phyloP scores from a whole-genome alignment of 352 stramenopile species.

The Thraustotheca clavata region DNA sequence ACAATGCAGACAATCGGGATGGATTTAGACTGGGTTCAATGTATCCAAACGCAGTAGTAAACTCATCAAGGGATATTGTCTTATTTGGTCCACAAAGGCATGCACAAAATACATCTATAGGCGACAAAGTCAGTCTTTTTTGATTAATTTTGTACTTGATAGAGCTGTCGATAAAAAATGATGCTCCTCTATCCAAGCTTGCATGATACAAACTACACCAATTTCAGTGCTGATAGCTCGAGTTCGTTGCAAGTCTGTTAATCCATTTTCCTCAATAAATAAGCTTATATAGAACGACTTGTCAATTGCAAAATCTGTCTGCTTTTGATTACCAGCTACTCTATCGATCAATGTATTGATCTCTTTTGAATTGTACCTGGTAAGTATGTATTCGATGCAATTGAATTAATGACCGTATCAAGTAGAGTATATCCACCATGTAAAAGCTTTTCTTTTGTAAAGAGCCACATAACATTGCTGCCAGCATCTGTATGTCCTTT shows the following conservation, averaged over 20 bases:
- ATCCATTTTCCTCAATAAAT: conserved; percentile 7
- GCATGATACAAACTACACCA: conserved; percentile 6
- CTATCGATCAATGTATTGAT: background rate
- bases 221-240: conserved; percentile 4
- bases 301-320: background rate
- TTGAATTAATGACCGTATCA: background rate
- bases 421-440: conserved; percentile 7
- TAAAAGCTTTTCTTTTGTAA: background rate
- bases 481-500: background rate
- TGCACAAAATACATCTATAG: background rate
- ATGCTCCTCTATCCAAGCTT: conserved; percentile 16
- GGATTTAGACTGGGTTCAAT: background rate
- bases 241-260: background rate
- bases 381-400: background rate
- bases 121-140: background rate
- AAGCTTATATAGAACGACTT: conserved; percentile 9
- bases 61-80: conserved; percentile 1
- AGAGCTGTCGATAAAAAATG: background rate
- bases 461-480: background rate
- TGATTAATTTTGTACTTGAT: background rate
- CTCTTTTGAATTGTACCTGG: background rate
- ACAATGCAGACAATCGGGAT: background rate
- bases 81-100: background rate
- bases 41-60: background rate
- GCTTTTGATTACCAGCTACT: background rate